Evolutionary conservation across 441 rosid species (phyloP).

Genomic region (Corymbia calophylla): DNA sequence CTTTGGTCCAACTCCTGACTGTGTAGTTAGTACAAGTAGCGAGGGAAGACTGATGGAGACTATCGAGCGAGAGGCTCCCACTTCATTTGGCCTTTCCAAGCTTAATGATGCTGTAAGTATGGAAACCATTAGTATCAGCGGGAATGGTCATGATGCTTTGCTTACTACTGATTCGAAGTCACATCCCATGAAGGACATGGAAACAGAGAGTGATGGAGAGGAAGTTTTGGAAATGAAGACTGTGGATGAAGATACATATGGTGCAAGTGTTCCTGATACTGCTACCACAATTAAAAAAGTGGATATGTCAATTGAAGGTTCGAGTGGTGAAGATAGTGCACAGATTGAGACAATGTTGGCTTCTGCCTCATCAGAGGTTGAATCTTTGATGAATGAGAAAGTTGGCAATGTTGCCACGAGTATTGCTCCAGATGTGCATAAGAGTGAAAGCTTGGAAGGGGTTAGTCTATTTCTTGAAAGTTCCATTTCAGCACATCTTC

Average conservation of each 20-base stretch:
- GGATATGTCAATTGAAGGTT: neutral
- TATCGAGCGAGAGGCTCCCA: neutral
- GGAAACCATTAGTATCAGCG: neutral
- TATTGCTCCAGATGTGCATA: conserved; percentile 5
- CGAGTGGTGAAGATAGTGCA: conserved; percentile 10
- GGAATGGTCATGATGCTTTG: neutral
- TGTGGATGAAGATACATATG: neutral
- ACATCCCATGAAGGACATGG: neutral
- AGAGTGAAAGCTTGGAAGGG: conserved; percentile 15
- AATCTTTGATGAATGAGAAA: conserved; percentile 14
- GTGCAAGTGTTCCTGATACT: neutral
- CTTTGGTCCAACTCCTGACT: neutral
- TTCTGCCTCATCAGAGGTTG: conserved; percentile 10
- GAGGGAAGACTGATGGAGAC: neutral
- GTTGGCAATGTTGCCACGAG: conserved; percentile 2
- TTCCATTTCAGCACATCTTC: neutral
- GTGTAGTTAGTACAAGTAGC: neutral
- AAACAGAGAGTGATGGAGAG: neutral
- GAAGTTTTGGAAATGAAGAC: neutral
- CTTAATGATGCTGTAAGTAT: neutral
- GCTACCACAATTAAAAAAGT: conserved; percentile 4
- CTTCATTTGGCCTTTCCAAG: neutral
- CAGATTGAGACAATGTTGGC: conserved; percentile 8
- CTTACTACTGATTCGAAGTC: neutral
- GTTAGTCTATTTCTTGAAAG: conserved; percentile 18